A percentile compares a stretch with the other conserved stretches of the same genome.
These are phyloP conservation scores for Globisporangium ultimum DNA, from an alignment of 352 stramenopile species.

Conservation along the genomic window DNA sequence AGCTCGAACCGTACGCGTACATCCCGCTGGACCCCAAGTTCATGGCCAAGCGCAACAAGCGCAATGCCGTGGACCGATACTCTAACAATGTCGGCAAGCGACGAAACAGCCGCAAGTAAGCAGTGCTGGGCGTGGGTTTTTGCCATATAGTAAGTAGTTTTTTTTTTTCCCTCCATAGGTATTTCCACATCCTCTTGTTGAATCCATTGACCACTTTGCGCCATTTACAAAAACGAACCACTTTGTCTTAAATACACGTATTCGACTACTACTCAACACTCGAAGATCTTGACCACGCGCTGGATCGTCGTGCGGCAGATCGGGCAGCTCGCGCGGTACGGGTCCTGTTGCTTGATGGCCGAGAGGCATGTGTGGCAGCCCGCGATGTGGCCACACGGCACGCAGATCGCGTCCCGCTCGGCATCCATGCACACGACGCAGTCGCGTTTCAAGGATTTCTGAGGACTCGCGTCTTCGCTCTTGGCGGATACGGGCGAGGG, in stretches of 20 bases:
- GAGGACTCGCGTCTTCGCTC: too few species aligned
- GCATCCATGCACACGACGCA: conserved; percentile 50
- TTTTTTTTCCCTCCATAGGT: background rate
- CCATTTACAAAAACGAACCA: too few species aligned
- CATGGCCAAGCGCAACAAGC: conserved; percentile 89
- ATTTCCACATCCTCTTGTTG: too few species aligned
- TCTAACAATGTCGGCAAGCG: conserved; percentile 76
- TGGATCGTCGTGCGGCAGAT: conserved; percentile 39
- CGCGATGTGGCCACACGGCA: conserved; percentile 51
- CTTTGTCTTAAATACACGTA: too few species aligned
- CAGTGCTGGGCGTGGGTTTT: background rate
- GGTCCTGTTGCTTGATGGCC: conserved; percentile 25
- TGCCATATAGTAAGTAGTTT: conserved; percentile 2
- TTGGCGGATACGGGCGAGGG: background rate
- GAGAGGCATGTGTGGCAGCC: conserved; percentile 40
- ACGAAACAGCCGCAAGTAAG: conserved; percentile 45
- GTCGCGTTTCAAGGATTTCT: conserved; percentile 3
- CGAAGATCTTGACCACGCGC: conserved; percentile 49
- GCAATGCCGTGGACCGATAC: conserved; percentile 72
- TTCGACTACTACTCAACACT: conserved; percentile 2
- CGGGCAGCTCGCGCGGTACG: conserved; percentile 27
- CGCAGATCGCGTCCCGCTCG: conserved; percentile 40
- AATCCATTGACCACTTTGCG: too few species aligned
- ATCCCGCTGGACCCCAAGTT: conserved; percentile 96
- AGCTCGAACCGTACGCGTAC: conserved; percentile 97